Evolutionary conservation across 1,139 yeast species (phyloP), one percentile per base, ranked within the genome.

Genomic region (Groenewaldozyma sp.): DNA sequence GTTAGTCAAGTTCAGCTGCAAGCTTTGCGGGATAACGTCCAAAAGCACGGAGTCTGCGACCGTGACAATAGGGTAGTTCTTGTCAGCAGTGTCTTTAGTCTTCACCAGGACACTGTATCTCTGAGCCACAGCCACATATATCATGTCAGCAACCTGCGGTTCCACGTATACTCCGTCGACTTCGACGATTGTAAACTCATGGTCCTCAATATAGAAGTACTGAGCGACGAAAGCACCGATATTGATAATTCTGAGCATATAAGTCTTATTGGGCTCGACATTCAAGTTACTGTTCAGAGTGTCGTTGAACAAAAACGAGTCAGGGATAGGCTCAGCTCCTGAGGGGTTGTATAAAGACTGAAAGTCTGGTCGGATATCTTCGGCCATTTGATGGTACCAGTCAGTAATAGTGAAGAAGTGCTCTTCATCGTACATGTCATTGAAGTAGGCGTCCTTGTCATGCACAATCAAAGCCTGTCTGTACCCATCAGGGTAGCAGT

Each of bases 271-370:
- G 3, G 95, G 91, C 61, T 78, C 54, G 31, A 88, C 91, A 11
- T 64, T 49, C 77, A 87, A 74, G 17, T 86, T 75, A 46, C 68
- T 67, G 60, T 82, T 81, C 56, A 70, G 73, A 5, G 93, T 76
- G 56, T 86, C 86, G 65, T 88, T 87, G 62, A 86, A 71, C 53
- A 84, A 66, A 47, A 81, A 57, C 58, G 76, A 78, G 54, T 81
- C 78, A 3, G 96, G 96, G 51, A 88, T 76, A 34, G 97, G 97
- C 63, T 88, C 97, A 27, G 96, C 95, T 49, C 97, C 97, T 4
- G 95, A 83, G 37, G 97, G 97, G 63, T 88, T 88, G 65, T 71
- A 79, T 48, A 81, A 62, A 48, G 67, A 73, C 65, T 83, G 57
- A 64, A 87, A 87, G 31, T 48, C 45, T 17, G 55, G 51, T 45